Evolutionary conservation across 331 rosid genomes (phyloP).

Genomic region (Pyracantha coccinea): DNA sequence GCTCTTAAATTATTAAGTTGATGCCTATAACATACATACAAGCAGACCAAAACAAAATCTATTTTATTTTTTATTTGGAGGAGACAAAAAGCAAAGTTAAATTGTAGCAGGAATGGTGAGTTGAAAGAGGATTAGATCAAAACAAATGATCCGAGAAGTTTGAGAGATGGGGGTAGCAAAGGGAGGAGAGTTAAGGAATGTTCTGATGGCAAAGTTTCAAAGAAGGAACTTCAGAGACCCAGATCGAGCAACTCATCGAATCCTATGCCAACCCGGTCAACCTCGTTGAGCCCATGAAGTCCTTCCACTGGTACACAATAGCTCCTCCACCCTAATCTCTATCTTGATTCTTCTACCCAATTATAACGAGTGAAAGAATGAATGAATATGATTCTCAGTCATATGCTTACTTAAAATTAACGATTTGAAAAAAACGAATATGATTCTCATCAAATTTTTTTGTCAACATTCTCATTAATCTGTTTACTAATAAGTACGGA

Average conservation of each 20-base stretch:
- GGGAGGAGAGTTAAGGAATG: constrained; percentile 45
- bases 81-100: background rate
- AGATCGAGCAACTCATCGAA: constrained; percentile 48
- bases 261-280: constrained; percentile 57
- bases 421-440: no score
- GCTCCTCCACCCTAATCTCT: background rate
- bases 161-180: constrained; percentile 51
- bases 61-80: background rate
- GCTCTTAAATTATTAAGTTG: no score
- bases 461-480: no score
- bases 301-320: constrained; percentile 57
- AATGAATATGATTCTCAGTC: no score
- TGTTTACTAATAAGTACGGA: no score
- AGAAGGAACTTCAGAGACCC: constrained; percentile 27
- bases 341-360: no score
- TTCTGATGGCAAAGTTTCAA: constrained; percentile 65
- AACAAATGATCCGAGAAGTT: no score
- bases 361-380: no score
- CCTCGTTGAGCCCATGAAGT: constrained; percentile 56
- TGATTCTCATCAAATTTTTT: no score
- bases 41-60: background rate
- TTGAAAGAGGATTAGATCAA: no score
- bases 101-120: background rate
- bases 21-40: no score
- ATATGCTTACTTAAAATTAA: no score